Base-by-base conservation (phyloP, 2,329 filamentous ascomycete genomes). In the Hypoxylon sp. region DNA sequence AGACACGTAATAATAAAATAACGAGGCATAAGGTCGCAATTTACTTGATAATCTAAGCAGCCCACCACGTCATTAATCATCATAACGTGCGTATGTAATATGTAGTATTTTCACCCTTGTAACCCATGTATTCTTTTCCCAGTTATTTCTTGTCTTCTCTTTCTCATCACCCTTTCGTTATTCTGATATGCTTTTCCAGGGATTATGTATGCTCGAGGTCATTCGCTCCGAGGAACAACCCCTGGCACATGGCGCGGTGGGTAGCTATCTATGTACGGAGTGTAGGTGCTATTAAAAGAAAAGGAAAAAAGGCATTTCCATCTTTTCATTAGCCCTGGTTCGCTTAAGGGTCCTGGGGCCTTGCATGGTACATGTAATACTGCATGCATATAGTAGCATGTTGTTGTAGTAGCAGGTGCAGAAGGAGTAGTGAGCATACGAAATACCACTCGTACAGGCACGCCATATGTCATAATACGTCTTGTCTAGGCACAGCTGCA, bases 381-480 rank as follows among this genome's bases (percentile, higher is more conserved):
- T n/a, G n/a, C n/a, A n/a, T n/a, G n/a, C n/a, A n/a, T n/a, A n/a
- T n/a, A n/a, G n/a, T n/a, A n/a, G n/a, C n/a, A n/a, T n/a, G n/a
- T n/a, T n/a, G n/a, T n/a, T n/a, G n/a, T n/a, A n/a, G n/a, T n/a
- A n/a, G n/a, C n/a, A n/a, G n/a, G n/a, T n/a, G n/a, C n/a, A n/a
- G n/a, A n/a, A 33, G 29, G 15, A n/a, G 5, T 4, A 33, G 10
- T 33, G 29, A 29, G 26, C 6, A 29, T 6, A 11, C 38, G 5
- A 3, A 4, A 24, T 20, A 18, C 17, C 11, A 33, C 10, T 13
- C 15, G 5, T 4, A n/a, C 4, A 13, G 11, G 29, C 5, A 4
- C 42, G 48, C 48, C 38, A 52, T 47, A 37, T 54, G 46, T 54
- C 55, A 54, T 53, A 26, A 41, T 54, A 43, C 50, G 48, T 55